Evolutionary conservation across 208 protist species (phyloP).

Genomic region (Naegleria gruberi): DNA sequence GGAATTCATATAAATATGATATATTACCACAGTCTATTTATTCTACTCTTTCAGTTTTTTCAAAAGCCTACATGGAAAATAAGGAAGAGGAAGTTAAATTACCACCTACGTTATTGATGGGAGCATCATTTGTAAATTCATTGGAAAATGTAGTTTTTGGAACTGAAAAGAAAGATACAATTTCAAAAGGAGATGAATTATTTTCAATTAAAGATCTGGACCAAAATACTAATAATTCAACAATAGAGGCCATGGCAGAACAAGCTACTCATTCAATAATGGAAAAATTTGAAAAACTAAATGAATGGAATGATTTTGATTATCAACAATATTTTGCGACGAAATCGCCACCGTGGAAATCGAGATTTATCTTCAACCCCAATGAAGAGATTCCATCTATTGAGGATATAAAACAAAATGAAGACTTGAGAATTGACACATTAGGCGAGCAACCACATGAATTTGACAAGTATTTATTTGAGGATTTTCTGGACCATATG

Average conservation of each 20-base stretch:
- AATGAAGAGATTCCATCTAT: neutral
- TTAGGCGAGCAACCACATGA: neutral
- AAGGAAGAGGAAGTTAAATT: neutral
- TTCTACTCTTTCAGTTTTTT: neutral
- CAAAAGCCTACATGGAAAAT: neutral
- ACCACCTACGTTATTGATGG: neutral
- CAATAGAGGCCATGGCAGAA: neutral
- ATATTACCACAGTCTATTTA: neutral
- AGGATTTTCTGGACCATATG: neutral
- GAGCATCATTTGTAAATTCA: neutral
- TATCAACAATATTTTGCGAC: neutral
- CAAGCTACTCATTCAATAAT: neutral
- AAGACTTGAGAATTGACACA: neutral
- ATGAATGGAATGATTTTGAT: neutral
- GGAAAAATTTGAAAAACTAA: neutral
- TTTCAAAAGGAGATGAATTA: too few species aligned
- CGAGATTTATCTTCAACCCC: neutral
- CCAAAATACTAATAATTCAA: neutral
- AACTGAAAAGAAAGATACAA: too few species aligned
- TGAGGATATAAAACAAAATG: neutral
- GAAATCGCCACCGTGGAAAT: neutral
- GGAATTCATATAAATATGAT: neutral
- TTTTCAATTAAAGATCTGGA: too few species aligned
- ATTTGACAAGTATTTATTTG: neutral
- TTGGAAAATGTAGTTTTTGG: neutral